A percentile compares a stretch with the other conserved stretches of the same genome.
phyloP scores from a whole-genome alignment of 345 rosid species.

The Bruguiera sexangula region DNA sequence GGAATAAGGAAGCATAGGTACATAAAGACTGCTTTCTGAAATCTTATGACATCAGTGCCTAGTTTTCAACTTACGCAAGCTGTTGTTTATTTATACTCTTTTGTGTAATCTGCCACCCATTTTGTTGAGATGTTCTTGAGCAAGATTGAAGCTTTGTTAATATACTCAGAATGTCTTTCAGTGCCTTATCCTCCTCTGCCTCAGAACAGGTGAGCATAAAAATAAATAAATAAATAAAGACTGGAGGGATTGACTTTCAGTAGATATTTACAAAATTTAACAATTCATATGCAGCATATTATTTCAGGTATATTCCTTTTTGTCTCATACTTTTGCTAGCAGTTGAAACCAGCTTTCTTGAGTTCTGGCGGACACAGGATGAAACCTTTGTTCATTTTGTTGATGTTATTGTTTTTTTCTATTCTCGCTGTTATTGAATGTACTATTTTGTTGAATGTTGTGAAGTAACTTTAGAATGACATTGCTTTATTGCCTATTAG shows the following conservation, averaged over 20 bases:
- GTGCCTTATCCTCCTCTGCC: not conserved
- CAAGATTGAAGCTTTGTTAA: slow-evolving; percentile 1
- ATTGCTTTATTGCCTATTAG: slow-evolving; percentile 32
- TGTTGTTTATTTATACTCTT: too few species aligned
- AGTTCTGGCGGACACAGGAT: not conserved
- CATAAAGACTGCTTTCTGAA: not conserved
- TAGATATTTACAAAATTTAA: too few species aligned
- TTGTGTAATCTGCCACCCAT: too few species aligned
- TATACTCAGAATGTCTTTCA: too few species aligned
- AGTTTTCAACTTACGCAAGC: too few species aligned
- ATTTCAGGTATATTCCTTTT: too few species aligned
- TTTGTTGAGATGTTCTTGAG: not conserved
- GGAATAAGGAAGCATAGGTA: not conserved
- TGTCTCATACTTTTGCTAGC: not conserved
- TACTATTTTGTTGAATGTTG: not conserved
- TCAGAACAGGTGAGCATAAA: too few species aligned
- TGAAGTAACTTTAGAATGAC: not conserved
- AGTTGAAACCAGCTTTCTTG: not conserved
- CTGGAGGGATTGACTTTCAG: too few species aligned
- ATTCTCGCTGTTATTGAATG: not conserved
- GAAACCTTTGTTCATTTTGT: not conserved
- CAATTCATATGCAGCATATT: too few species aligned
- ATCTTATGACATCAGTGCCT: too few species aligned
- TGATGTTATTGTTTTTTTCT: not conserved
- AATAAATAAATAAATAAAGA: too few species aligned